Conservation (phyloP, 108 stramenopile genomes). For the Nannochloropsis salina region DNA sequence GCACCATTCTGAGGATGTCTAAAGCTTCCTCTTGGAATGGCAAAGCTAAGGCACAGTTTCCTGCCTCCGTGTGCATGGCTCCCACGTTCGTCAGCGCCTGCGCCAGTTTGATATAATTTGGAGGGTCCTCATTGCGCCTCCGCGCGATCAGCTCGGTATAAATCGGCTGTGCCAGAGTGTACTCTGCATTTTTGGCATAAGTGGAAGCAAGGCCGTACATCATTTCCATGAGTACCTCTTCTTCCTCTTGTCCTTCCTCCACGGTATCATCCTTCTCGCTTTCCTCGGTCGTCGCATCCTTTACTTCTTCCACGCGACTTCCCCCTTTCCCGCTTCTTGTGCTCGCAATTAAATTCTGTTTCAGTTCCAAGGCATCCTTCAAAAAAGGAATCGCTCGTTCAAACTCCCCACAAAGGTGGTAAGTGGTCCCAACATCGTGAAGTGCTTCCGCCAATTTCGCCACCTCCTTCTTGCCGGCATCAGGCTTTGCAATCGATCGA, state of each 20-base stretch:
- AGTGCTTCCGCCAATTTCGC: slow-evolving; percentile 6
- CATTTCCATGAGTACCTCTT: background rate
- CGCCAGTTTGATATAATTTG: background rate
- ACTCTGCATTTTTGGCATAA: slow-evolving; percentile 7
- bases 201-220: slow-evolving; percentile 8
- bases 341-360: background rate
- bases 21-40: background rate
- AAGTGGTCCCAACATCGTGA: background rate
- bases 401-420: background rate
- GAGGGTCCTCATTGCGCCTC: background rate
- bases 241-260: background rate
- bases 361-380: background rate
- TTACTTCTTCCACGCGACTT: background rate
- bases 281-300: background rate
- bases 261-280: background rate
- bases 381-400: background rate
- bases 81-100: background rate
- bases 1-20: background rate
- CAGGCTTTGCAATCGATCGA: background rate
- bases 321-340: background rate
- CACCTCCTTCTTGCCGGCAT: background rate
- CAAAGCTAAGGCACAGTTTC: background rate
- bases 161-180: background rate
- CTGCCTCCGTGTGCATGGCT: slow-evolving; percentile 2
- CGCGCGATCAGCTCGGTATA: slow-evolving; percentile 12